Base-by-base conservation (phyloP, 2,329 filamentous ascomycete genomes). In the Stagonosporopsis rhizophila region DNA sequence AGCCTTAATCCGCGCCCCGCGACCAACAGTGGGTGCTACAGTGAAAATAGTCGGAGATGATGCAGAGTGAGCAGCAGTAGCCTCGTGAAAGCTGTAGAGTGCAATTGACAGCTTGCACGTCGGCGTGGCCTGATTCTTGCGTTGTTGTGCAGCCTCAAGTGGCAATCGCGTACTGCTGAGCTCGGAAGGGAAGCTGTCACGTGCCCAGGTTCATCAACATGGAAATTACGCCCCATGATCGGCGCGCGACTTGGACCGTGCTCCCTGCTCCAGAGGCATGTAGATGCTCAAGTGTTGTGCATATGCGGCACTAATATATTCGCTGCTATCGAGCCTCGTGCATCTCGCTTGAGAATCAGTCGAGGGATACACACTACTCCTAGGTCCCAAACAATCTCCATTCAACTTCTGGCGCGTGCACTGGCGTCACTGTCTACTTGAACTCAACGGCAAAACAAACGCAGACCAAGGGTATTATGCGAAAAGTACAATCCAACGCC, bases 401-500 rank as follows among this genome's bases (percentile, higher is more conserved):
- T 34, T 28, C 25, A 56, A 35, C 53, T 51, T 32, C 34, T 32
- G 32, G 38, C 44, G 44, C 37, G 12, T 34, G 37, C 47, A 39
- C 44, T 22, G 25, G 3, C 28, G 27, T 25, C 40, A 55, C 17
- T 34, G 30, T n/a, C 37, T 28, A 42, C 30, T 19, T 20, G 25
- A 19, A 44, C 32, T 38, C 25, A 35, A 39, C 8, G 30, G 30
- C 39, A 6, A 52, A 56, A 46, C 32, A 52, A 61, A 51, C 59
- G 49, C 64, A 65, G 63, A 55, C 61, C 62, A 62, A 64, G 72
- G 72, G 72, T 73, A 74, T 75, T 67, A 41, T 68, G 64, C 70
- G 64, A 56, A 66, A 65, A 56, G 50, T 55, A 49, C 60, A 67
- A 55, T 44, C 50, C 52, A 69, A 63, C 64, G 61, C 64, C 68